phyloP scores from a whole-genome alignment of 495 filamentous ascomycete genomes.

The Hyphodiscus hymeniophilus region DNA sequence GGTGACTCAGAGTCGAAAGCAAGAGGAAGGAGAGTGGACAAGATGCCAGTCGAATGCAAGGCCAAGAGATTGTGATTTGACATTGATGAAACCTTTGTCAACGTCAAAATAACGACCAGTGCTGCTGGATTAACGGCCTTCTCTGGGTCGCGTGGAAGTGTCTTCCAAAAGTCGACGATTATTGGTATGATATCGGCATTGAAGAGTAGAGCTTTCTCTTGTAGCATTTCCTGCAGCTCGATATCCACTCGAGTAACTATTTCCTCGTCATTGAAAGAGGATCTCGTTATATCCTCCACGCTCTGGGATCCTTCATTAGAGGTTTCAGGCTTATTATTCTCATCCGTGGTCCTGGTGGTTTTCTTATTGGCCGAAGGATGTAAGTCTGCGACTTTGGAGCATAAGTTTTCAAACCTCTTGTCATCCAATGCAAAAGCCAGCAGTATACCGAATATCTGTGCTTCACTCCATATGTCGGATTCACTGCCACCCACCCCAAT shows the following conservation, averaged over 20 bases:
- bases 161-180: constrained; percentile 57
- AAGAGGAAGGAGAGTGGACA: constrained; percentile 62
- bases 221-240: constrained; percentile 40
- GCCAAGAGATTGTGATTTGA: constrained; percentile 70
- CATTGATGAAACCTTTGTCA: constrained; percentile 41
- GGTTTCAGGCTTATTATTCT: not conserved
- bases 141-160: constrained; percentile 39
- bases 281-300: not conserved
- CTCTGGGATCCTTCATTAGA: not conserved
- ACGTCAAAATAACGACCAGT: constrained; percentile 49
- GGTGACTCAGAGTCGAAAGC: constrained; percentile 45
- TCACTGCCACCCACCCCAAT: constrained; percentile 51
- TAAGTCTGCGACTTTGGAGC: constrained; percentile 12
- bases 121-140: constrained; percentile 39
- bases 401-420: constrained; percentile 44
- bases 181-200: constrained; percentile 59
- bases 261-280: constrained; percentile 3
- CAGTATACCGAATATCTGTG: constrained; percentile 78
- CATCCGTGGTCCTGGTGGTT: not conserved
- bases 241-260: constrained; percentile 23
- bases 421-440: constrained; percentile 77
- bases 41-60: constrained; percentile 67
- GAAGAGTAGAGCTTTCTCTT: constrained; percentile 45
- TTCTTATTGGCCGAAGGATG: constrained; percentile 1
- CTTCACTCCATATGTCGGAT: constrained; percentile 51